phyloP scores from a whole-genome alignment of 2,329 filamentous ascomycete genomes.

The Pleoardoris graminearum region DNA sequence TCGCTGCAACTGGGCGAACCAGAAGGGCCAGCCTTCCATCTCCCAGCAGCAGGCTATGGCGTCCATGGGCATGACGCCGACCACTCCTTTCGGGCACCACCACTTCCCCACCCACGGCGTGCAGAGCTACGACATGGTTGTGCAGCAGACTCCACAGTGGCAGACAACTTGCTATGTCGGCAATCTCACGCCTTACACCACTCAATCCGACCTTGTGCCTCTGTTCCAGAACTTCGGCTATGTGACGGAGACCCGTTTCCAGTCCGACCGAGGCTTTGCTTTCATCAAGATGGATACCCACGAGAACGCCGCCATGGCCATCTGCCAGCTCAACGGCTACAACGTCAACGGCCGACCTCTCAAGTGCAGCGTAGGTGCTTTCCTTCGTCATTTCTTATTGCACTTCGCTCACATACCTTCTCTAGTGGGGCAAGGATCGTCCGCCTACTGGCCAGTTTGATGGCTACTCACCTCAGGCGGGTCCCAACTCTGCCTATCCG shows the following conservation, averaged over 20 bases:
- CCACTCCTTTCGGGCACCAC: slow-evolving; percentile 93
- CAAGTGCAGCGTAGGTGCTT: slow-evolving; percentile 92
- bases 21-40: slow-evolving; percentile 99
- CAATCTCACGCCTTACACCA: slow-evolving; percentile 96
- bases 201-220: slow-evolving; percentile 93
- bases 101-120: slow-evolving; percentile 97
- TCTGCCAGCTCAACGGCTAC: slow-evolving; percentile 96
- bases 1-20: slow-evolving; percentile 99
- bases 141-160: slow-evolving; percentile 93
- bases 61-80: slow-evolving; percentile 97
- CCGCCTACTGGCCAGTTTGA: slow-evolving; percentile 82
- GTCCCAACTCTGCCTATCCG: slow-evolving; percentile 72
- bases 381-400: slow-evolving; percentile 22
- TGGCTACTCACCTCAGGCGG: slow-evolving; percentile 80
- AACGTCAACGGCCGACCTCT: slow-evolving; percentile 95
- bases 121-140: slow-evolving; percentile 96
- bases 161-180: slow-evolving; percentile 98
- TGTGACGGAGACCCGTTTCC: slow-evolving; percentile 95
- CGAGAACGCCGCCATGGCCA: slow-evolving; percentile 97
- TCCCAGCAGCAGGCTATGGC: slow-evolving; percentile 97
- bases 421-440: slow-evolving; percentile 98
- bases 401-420: slow-evolving; percentile 36
- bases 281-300: slow-evolving; percentile 99
- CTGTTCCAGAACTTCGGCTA: slow-evolving; percentile 99
- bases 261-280: slow-evolving; percentile 95